phyloP scores from a whole-genome alignment of 495 filamentous ascomycete species.

The Daldinia vernicosa region DNA sequence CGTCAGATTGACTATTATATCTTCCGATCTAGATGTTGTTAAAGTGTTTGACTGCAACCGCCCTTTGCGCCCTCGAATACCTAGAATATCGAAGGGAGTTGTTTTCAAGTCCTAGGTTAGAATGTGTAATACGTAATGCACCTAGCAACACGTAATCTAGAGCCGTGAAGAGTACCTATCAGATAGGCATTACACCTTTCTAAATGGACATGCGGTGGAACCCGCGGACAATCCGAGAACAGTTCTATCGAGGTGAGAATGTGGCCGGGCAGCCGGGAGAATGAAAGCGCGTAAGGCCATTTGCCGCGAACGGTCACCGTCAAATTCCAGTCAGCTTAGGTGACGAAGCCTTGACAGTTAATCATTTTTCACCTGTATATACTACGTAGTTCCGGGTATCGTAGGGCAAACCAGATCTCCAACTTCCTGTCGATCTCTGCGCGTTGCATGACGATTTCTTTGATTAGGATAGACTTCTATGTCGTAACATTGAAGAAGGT shows the following conservation, averaged over 20 bases:
- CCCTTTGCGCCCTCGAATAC: slow-evolving; percentile 28
- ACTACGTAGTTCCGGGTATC: background rate
- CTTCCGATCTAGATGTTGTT: slow-evolving; percentile 6
- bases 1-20: slow-evolving; percentile 18
- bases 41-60: slow-evolving; percentile 32
- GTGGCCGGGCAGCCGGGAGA: background rate
- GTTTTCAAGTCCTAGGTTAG: background rate
- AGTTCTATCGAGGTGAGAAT: slow-evolving; percentile 4
- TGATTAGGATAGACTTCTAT: slow-evolving; percentile 30
- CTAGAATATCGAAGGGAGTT: slow-evolving; percentile 19
- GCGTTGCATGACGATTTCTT: slow-evolving; percentile 12
- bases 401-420: slow-evolving; percentile 25
- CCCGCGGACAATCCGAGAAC: slow-evolving; percentile 8
- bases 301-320: background rate
- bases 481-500: background rate
- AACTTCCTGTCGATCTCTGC: slow-evolving; percentile 15
- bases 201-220: slow-evolving; percentile 38
- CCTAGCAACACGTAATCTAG: background rate
- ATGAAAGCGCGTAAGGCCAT: slow-evolving; percentile 8
- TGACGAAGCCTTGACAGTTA: slow-evolving; percentile 1
- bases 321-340: slow-evolving; percentile 1
- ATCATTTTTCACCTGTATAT: background rate
- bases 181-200: slow-evolving; percentile 26
- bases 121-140: slow-evolving; percentile 1
- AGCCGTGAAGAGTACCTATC: slow-evolving; percentile 8